Evolutionary conservation across 1,284 basidiomycete species (phyloP), one percentile per base, ranked within the genome.

Genomic region (Leccinum fallax): DNA sequence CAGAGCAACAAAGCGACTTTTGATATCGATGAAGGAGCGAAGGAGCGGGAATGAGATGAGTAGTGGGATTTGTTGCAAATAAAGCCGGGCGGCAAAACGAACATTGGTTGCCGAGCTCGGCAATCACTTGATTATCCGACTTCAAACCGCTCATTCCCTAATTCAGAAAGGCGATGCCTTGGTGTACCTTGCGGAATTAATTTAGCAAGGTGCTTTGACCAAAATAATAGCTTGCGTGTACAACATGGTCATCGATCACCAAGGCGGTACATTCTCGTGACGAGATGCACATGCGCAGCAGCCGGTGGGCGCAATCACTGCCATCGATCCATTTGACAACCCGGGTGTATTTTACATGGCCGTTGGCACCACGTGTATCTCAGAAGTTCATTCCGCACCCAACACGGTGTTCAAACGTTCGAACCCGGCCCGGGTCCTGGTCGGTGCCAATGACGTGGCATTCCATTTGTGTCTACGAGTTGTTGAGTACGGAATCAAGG

Each of bases 41-140:
- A 74, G 59, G 61, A 62, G 63, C 60, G 72, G 71, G 73, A 62
- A 73, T 63, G 73, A 60, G 74, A 71, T 66, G 71, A 59, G 60
- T 62, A 76, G 73, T 76, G 75, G 70, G 73, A 77, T 69, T 74
- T 76, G 75, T 76, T 64, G 75, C 72, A 74, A 74, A 77, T 76
- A 74, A 74, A 77, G 74, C 74, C 74, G 67, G 67, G 75, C 72
- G 72, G 73, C 66, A 69, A 75, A 74, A 72, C 67, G 67, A 76
- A 74, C 71, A 58, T 76, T 63, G 71, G 72, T 77, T 74, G 75
- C 75, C 72, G 72, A 74, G 61, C 62, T 64, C 72, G 72, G 72
- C 72, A 75, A 77, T 74, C 73, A 77, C 55, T 73, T 73, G 66
- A 64, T 63, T 75, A 64, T 74, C 72, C 72, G 75, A 71, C 71